Conservation (phyloP, 805 yeast species). For the Brettanomyces nanus region DNA sequence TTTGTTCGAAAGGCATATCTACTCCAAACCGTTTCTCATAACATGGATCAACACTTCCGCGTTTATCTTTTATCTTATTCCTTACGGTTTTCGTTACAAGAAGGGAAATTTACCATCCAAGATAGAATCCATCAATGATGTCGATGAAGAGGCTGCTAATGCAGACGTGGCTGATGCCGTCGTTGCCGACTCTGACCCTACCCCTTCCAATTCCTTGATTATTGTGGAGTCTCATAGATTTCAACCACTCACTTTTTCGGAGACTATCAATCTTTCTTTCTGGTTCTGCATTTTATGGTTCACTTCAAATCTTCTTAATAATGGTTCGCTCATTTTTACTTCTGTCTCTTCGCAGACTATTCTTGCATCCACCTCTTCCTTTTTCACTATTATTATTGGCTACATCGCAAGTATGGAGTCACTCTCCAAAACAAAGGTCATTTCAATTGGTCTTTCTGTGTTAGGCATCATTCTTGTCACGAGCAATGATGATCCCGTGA, state of each 20-base stretch:
- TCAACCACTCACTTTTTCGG: slow-evolving; percentile 34
- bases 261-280: slow-evolving; percentile 66
- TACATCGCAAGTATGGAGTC: slow-evolving; percentile 61
- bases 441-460: slow-evolving; percentile 65
- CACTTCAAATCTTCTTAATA: slow-evolving; percentile 78
- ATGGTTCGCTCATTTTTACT: slow-evolving; percentile 80
- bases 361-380: slow-evolving; percentile 83
- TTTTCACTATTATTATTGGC: slow-evolving; percentile 85
- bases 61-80: slow-evolving; percentile 69
- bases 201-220: slow-evolving; percentile 1
- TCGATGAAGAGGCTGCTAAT: slow-evolving; percentile 2
- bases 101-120: slow-evolving; percentile 5
- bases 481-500: slow-evolving; percentile 44
- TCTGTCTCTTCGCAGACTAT: slow-evolving; percentile 94
- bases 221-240: slow-evolving; percentile 1
- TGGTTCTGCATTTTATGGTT: slow-evolving; percentile 90
- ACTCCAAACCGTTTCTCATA: slow-evolving; percentile 84
- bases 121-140: background rate
- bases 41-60: slow-evolving; percentile 88
- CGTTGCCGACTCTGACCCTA: background rate
- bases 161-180: background rate
- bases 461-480: slow-evolving; percentile 78
- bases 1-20: slow-evolving; percentile 55
- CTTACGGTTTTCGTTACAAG: slow-evolving; percentile 29
- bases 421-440: slow-evolving; percentile 54